Evolutionary conservation across 805 yeast genomes (phyloP).

Genomic region (Cyberlindnera maritima): DNA sequence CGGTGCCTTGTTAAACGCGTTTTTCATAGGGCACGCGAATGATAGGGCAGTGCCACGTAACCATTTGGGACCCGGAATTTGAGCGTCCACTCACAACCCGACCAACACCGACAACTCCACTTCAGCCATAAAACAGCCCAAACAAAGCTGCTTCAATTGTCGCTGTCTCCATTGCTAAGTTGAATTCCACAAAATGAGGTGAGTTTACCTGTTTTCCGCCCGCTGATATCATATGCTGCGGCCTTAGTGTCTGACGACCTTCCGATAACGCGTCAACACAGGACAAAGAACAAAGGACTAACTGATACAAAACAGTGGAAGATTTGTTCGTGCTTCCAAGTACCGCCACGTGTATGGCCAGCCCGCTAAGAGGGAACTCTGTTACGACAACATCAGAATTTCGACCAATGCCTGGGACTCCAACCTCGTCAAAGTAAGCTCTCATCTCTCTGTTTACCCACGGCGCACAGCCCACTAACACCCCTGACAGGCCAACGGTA

Average conservation of each 20-base stretch:
- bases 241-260: background rate
- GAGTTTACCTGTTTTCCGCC: background rate
- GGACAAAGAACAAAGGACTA: background rate
- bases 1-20: background rate
- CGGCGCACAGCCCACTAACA: too few relatives aligned
- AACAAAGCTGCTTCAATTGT: background rate
- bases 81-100: background rate
- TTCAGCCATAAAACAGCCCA: too few relatives aligned
- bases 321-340: slow-evolving; percentile 94
- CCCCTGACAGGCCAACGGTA: slow-evolving; percentile 59
- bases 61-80: background rate
- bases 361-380: slow-evolving; percentile 52
- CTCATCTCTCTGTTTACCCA: background rate
- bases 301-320: slow-evolving; percentile 46
- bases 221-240: too few relatives aligned
- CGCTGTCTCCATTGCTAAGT: background rate
- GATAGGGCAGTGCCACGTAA: background rate
- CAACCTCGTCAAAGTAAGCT: slow-evolving; percentile 62
- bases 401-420: slow-evolving; percentile 97
- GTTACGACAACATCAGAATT: slow-evolving; percentile 52
- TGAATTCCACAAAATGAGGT: slow-evolving; percentile 6
- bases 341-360: slow-evolving; percentile 97
- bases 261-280: background rate
- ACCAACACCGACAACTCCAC: background rate
- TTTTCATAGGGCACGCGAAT: background rate